These are phyloP conservation scores for Sporothrix protearum DNA, from an alignment of 2,329 filamentous ascomycete genomes.

Conservation along the genomic window DNA sequence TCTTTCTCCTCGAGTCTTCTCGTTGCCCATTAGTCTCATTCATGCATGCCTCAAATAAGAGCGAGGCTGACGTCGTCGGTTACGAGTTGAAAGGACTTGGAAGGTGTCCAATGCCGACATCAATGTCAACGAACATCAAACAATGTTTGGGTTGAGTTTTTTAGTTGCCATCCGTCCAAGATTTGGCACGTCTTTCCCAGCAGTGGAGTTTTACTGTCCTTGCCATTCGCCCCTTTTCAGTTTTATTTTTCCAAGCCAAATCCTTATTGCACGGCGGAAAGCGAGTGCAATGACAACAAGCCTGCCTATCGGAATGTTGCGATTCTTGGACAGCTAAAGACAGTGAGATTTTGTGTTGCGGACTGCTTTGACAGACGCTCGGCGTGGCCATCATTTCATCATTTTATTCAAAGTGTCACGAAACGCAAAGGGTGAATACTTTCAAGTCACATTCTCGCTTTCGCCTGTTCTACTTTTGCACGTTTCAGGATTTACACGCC, in stretches of 20 bases:
- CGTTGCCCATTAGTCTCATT: not conserved
- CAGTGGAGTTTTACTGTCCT: not conserved
- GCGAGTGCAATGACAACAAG: not conserved
- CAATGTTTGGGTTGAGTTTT: not conserved
- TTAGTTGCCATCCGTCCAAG: not conserved
- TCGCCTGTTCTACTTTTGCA: not conserved
- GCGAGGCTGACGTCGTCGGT: not conserved
- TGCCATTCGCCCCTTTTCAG: not conserved
- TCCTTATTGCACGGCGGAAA: not conserved
- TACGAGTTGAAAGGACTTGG: not conserved
- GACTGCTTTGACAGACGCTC: slow-evolving; percentile 1
- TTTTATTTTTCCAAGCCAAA: not conserved
- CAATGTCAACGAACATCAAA: not conserved
- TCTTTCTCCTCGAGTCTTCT: not conserved
- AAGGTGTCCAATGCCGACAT: not conserved
- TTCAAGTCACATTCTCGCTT: not conserved
- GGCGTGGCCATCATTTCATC: not conserved
- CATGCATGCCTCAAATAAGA: not conserved
- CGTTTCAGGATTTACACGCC: not conserved
- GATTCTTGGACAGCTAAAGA: not conserved
- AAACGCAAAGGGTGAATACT: not conserved
- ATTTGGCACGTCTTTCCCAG: not conserved
- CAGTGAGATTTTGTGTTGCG: not conserved
- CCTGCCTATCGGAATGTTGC: not conserved
- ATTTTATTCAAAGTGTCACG: not conserved